Evolutionary conservation across 176 grass and related monocot genomes (phyloP).

Genomic region (Elaeis guineensis): DNA sequence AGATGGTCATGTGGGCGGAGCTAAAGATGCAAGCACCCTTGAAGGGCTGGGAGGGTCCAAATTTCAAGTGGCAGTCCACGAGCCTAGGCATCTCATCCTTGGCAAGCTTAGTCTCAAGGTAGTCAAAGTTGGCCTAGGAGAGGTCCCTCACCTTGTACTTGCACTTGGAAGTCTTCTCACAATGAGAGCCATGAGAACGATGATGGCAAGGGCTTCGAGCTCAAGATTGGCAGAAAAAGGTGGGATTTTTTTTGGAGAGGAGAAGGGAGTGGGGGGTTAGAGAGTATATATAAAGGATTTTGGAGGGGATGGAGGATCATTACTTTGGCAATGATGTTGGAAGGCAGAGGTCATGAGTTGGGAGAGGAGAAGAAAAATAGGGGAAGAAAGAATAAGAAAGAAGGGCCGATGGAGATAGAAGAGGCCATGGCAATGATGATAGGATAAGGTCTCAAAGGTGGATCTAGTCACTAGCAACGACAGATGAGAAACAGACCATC

Average conservation of each 20-base stretch:
- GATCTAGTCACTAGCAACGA: too few species aligned
- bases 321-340: too few species aligned
- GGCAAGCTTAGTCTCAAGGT: conserved; percentile 67
- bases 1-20: conserved; percentile 90
- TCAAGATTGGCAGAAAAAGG: neutral
- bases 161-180: conserved; percentile 75
- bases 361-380: too few species aligned
- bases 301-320: neutral
- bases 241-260: neutral
- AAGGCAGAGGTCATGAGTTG: too few species aligned
- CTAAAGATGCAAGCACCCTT: conserved; percentile 49
- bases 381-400: too few species aligned
- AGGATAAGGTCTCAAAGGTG: too few species aligned
- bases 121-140: conserved; percentile 77
- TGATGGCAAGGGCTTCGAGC: neutral
- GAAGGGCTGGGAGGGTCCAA: conserved; percentile 63
- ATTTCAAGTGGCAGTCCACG: conserved; percentile 74
- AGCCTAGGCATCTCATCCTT: conserved; percentile 92
- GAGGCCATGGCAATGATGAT: too few species aligned
- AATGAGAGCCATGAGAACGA: conserved; percentile 46
- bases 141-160: conserved; percentile 97
- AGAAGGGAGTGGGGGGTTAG: neutral
- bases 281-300: conserved; percentile 1
- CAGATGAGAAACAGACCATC: too few species aligned
- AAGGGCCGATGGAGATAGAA: too few species aligned